A percentile compares a stretch with the other conserved stretches of the same genome.
Conservation (phyloP, 2,329 filamentous ascomycete genomes). For the Ascochyta pisi region DNA sequence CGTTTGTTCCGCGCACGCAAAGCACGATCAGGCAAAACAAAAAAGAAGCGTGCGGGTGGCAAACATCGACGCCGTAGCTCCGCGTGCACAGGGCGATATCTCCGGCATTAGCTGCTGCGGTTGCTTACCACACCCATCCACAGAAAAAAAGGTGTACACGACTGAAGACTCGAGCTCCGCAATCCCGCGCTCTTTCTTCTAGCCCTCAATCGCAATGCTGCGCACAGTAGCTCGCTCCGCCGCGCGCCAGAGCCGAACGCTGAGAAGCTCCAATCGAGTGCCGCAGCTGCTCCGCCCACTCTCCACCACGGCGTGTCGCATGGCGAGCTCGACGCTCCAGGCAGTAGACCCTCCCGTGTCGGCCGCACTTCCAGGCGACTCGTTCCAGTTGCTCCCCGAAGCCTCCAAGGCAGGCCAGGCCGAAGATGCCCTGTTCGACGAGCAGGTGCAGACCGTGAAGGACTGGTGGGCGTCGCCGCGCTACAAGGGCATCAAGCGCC, state of each 20-base stretch:
- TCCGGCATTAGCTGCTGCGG: slow-evolving; percentile 19
- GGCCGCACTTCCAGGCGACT: slow-evolving; percentile 69
- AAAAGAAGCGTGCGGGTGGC: slow-evolving; percentile 18
- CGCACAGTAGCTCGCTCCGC: slow-evolving; percentile 47
- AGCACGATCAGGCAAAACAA: neutral
- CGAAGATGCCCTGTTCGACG: slow-evolving; percentile 84
- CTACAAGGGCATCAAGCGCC: slow-evolving; percentile 87
- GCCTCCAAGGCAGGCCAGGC: slow-evolving; percentile 76
- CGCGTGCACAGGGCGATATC: slow-evolving; percentile 24
- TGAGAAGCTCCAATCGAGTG: slow-evolving; percentile 32
- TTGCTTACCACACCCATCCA: slow-evolving; percentile 24
- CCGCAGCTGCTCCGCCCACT: slow-evolving; percentile 48
- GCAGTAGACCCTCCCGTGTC: slow-evolving; percentile 68
- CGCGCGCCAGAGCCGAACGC: slow-evolving; percentile 44
- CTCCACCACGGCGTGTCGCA: slow-evolving; percentile 54
- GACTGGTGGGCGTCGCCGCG: slow-evolving; percentile 89
- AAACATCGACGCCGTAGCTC: slow-evolving; percentile 19
- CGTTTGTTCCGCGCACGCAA: slow-evolving; percentile 6
- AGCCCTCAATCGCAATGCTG: slow-evolving; percentile 40
- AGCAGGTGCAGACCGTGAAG: slow-evolving; percentile 83
- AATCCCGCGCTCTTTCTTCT: slow-evolving; percentile 8
- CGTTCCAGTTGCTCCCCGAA: slow-evolving; percentile 85
- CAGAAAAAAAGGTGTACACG: slow-evolving; percentile 10
- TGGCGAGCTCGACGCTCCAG: slow-evolving; percentile 61
- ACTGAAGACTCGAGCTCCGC: neutral